These are phyloP conservation scores for Soucietia sequanensis DNA, from an alignment of 805 yeast genomes.

Conservation along the genomic window DNA sequence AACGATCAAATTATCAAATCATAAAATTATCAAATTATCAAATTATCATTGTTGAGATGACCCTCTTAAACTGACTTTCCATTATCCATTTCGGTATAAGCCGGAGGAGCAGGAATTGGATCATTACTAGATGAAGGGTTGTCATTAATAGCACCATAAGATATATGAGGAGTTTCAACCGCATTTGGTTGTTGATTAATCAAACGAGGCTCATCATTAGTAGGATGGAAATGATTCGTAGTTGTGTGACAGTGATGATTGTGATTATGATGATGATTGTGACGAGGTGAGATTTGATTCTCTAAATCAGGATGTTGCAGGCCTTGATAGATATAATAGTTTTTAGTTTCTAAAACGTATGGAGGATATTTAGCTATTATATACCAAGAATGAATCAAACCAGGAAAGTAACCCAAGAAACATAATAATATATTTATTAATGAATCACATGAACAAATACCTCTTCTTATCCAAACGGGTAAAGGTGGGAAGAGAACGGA, in stretches of 20 bases:
- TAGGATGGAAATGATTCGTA: conserved; percentile 5
- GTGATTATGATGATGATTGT: conserved; percentile 24
- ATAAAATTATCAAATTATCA: no score
- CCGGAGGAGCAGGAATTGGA: conserved; percentile 23
- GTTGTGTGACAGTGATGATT: conserved; percentile 7
- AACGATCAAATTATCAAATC: no score
- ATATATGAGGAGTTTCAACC: conserved; percentile 10
- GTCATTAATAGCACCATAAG: conserved; percentile 30
- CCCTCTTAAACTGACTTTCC: no score
- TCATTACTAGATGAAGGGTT: conserved; percentile 9
- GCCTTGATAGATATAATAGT: conserved; percentile 31
- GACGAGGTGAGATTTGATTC: conserved; percentile 18
- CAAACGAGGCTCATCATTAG: conserved; percentile 5
- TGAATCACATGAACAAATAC: conserved; percentile 55
- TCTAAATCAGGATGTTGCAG: conserved; percentile 30
- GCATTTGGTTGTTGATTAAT: conserved; percentile 8
- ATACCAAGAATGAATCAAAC: conserved; percentile 50
- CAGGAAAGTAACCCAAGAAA: conserved; percentile 50
- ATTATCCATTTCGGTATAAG: conserved; percentile 27
- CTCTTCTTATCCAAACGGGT: conserved; percentile 67
- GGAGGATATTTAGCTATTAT: conserved; percentile 49
- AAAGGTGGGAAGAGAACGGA: conserved; percentile 73
- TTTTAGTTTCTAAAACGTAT: conserved; percentile 25
- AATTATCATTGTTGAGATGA: no score
- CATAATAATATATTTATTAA: conserved; percentile 42